Conservation (phyloP, 371 early-diverging fungal genomes). For the Vairimorpha apis region DNA sequence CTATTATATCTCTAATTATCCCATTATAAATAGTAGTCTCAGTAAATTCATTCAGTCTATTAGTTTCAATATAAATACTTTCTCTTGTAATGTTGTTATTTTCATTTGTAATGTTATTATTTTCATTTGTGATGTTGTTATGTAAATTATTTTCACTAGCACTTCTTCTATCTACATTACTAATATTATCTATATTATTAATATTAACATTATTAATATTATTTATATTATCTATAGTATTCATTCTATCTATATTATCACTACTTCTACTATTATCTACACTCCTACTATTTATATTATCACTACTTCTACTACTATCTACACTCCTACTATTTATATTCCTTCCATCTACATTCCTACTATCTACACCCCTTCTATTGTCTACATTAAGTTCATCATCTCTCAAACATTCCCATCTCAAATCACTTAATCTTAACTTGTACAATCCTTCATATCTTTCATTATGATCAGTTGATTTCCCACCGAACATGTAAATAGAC, state of each 20-base stretch:
- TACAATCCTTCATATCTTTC: constrained; percentile 34
- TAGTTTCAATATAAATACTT: no score
- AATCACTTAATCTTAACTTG: constrained; percentile 10
- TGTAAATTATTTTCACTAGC: no score
- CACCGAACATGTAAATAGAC: constrained; percentile 24
- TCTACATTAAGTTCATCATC: background rate
- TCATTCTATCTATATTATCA: background rate
- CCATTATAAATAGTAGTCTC: no score
- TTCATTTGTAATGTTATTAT: no score
- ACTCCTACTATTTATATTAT: background rate
- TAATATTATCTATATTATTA: no score
- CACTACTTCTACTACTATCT: no score
- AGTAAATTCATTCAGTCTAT: no score
- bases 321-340: no score
- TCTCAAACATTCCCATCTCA: background rate
- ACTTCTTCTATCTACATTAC: no score
- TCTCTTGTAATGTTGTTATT: no score
- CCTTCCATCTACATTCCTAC: background rate
- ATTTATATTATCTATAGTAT: background rate
- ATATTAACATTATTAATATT: constrained; percentile 4
- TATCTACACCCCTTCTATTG: background rate
- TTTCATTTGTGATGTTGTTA: no score
- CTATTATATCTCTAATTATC: no score
- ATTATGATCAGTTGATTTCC: constrained; percentile 19
- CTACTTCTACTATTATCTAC: background rate